phyloP scores from a whole-genome alignment of 176 grass and related monocot species.

The Tuctoria greenei region DNA sequence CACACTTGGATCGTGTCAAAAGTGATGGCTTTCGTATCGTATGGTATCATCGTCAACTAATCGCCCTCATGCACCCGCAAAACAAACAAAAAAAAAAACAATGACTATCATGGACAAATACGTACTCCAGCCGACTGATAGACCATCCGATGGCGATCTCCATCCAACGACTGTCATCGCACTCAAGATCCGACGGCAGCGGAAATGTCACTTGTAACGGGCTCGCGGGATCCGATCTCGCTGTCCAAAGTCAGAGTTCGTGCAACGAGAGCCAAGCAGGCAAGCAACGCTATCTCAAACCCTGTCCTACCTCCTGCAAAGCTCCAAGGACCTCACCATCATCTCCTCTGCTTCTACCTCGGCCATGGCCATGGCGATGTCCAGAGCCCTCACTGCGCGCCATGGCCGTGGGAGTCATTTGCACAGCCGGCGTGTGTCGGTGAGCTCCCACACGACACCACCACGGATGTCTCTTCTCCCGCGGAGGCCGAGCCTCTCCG shows the following conservation, averaged over 20 bases:
- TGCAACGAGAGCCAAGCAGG: conserved; percentile 25
- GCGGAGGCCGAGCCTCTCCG: conserved; percentile 30
- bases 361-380: conserved; percentile 41
- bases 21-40: conserved; percentile 4
- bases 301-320: conserved; percentile 18
- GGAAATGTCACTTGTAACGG: neutral
- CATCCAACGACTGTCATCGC: conserved; percentile 5
- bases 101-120: neutral
- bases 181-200: neutral
- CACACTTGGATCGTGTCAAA: neutral
- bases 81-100: no score
- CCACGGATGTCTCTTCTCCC: conserved; percentile 35
- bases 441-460: conserved; percentile 22
- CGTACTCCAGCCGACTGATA: neutral
- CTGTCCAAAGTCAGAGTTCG: neutral
- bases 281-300: conserved; percentile 41
- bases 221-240: conserved; percentile 14
- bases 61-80: conserved; percentile 7
- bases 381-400: conserved; percentile 24
- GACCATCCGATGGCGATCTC: neutral
- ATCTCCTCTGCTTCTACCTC: conserved; percentile 18
- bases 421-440: neutral
- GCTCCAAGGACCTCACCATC: conserved; percentile 5
- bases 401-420: neutral
- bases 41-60: conserved; percentile 13